phyloP scores from a whole-genome alignment of 2,329 filamentous ascomycete species.

The Elsinoe fawcettii region DNA sequence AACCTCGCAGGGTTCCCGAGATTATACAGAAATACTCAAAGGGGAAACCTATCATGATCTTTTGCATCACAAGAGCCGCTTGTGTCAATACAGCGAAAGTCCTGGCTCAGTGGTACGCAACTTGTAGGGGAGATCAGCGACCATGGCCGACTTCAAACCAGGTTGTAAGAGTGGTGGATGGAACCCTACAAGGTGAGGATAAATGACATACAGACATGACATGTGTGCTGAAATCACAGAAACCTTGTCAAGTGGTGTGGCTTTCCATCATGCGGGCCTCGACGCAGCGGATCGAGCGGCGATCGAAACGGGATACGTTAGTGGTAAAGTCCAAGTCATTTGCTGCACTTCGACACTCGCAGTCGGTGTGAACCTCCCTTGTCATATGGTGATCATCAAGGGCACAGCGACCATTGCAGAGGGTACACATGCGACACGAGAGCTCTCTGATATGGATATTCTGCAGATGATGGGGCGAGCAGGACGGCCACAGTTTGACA shows the following conservation, averaged over 20 bases:
- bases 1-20: constrained; percentile 49
- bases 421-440: constrained; percentile 35
- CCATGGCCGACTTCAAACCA: constrained; percentile 56
- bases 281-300: constrained; percentile 54
- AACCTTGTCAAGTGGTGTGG: constrained; percentile 54
- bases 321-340: constrained; percentile 68
- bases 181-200: constrained; percentile 50
- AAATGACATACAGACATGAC: constrained; percentile 18
- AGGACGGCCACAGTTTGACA: constrained; percentile 75
- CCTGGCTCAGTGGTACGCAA: constrained; percentile 59
- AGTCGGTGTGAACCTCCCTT: constrained; percentile 75
- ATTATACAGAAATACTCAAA: constrained; percentile 60
- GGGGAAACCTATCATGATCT: constrained; percentile 72
- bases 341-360: constrained; percentile 83
- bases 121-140: constrained; percentile 43
- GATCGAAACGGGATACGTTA: constrained; percentile 61
- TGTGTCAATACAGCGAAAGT: constrained; percentile 59
- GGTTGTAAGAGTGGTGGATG: constrained; percentile 46
- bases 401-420: constrained; percentile 60
- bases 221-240: constrained; percentile 26
- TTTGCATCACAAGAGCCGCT: constrained; percentile 70
- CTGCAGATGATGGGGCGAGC: constrained; percentile 89
- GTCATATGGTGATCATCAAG: constrained; percentile 76
- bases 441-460: constrained; percentile 74
- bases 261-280: constrained; percentile 76